A percentile compares a stretch with the other conserved stretches of the same genome.
phyloP scores from a whole-genome alignment of 345 rosid species.

The Dipteronia dyeriana region DNA sequence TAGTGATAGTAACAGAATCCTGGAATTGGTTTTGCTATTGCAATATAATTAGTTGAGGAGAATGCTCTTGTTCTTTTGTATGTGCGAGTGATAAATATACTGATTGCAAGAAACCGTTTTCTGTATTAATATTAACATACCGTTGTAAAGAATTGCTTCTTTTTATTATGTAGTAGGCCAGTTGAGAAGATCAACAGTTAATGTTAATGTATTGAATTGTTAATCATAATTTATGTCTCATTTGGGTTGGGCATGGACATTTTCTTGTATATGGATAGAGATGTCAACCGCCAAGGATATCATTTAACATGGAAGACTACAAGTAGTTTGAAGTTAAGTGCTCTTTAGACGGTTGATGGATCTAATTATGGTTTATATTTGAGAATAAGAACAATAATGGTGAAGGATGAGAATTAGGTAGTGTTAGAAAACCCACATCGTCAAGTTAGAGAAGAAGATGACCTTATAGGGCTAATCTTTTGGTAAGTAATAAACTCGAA shows the following conservation, averaged over 20 bases:
- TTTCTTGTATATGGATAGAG: neutral
- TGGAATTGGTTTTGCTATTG: neutral
- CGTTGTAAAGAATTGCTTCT: neutral
- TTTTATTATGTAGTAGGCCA: neutral
- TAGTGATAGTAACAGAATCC: neutral
- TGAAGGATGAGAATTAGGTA: too few relatives aligned
- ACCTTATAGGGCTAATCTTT: too few relatives aligned
- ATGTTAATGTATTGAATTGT: neutral
- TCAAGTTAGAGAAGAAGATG: too few relatives aligned
- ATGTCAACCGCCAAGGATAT: neutral
- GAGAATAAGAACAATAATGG: neutral
- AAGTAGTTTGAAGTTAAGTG: neutral
- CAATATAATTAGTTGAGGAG: neutral
- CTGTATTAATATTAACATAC: neutral
- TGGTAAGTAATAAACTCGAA: too few relatives aligned
- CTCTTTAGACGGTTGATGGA: neutral
- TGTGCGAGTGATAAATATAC: neutral
- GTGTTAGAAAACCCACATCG: too few relatives aligned
- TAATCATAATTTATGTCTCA: neutral
- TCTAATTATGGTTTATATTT: neutral
- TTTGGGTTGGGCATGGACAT: neutral
- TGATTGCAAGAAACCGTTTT: neutral
- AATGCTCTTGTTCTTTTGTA: neutral
- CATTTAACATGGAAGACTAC: neutral
- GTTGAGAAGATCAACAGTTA: neutral